These are phyloP conservation scores for Xylariaceae sp. DNA, from an alignment of 2,329 filamentous ascomycete species.

Conservation along the genomic window DNA sequence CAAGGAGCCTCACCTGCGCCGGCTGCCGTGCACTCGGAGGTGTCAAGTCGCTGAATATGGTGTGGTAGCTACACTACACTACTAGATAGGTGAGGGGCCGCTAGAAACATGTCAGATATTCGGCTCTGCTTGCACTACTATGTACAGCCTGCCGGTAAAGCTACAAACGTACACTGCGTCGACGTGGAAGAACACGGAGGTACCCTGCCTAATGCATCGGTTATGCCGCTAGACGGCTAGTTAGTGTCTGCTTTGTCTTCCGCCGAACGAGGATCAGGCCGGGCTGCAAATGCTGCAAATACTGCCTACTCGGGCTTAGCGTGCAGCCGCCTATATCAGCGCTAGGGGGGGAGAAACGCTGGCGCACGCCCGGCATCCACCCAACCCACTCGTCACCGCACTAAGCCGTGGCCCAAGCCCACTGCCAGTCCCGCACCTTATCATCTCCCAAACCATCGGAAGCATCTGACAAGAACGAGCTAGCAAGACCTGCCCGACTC, in stretches of 20 bases:
- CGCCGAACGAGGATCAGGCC: neutral
- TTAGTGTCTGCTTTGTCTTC: neutral
- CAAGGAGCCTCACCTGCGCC: too few relatives aligned
- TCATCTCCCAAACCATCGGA: conserved; percentile 7
- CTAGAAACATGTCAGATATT: too few relatives aligned
- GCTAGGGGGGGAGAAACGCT: conserved; percentile 5
- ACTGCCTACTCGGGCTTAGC: neutral
- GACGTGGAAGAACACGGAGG: neutral
- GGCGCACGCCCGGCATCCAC: conserved; percentile 16
- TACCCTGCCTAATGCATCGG: neutral
- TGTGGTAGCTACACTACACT: too few relatives aligned
- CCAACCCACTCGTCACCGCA: conserved; percentile 5
- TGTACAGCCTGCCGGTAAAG: too few relatives aligned
- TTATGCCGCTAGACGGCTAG: neutral
- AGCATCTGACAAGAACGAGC: neutral
- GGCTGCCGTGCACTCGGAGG: too few relatives aligned
- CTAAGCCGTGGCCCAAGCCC: conserved; percentile 6
- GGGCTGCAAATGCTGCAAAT: neutral
- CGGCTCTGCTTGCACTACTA: too few relatives aligned
- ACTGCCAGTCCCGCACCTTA: conserved; percentile 5
- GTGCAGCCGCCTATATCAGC: neutral
- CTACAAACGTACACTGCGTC: too few relatives aligned
- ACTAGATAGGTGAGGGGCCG: too few relatives aligned
- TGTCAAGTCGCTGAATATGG: too few relatives aligned
- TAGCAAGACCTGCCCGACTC: neutral